These are phyloP conservation scores for Saccharomyces hybrid DNA, from an alignment of 1,139 yeast genomes.

Conservation along the genomic window DNA sequence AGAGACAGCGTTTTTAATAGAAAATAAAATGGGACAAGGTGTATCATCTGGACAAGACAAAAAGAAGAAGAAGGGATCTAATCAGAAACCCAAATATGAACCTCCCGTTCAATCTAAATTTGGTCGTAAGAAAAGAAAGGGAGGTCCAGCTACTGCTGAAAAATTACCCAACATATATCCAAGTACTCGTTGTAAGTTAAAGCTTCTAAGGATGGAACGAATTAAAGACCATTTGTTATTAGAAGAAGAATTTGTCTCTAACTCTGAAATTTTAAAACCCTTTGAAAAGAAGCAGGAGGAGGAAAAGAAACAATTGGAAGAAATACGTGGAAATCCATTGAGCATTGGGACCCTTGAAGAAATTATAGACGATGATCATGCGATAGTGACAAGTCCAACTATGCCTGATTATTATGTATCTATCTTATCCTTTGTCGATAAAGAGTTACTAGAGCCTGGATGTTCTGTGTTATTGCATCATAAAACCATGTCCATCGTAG, in stretches of 20 bases:
- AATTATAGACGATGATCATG: slow-evolving; percentile 96
- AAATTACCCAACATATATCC: slow-evolving; percentile 88
- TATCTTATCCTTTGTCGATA: slow-evolving; percentile 94
- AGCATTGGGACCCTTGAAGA: slow-evolving; percentile 95
- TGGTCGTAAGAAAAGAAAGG: slow-evolving; percentile 65
- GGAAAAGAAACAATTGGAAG: slow-evolving; percentile 91
- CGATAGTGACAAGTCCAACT: slow-evolving; percentile 90
- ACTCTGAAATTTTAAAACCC: slow-evolving; percentile 91
- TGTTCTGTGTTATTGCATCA: slow-evolving; percentile 94
- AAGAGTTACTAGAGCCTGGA: slow-evolving; percentile 94
- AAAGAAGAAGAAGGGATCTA: slow-evolving; percentile 66
- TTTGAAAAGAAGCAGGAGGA: slow-evolving; percentile 95
- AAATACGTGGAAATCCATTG: slow-evolving; percentile 93
- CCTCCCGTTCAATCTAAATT: slow-evolving; percentile 95
- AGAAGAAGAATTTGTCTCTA: slow-evolving; percentile 94
- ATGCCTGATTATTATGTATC: slow-evolving; percentile 97
- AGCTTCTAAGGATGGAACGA: slow-evolving; percentile 85
- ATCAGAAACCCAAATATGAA: slow-evolving; percentile 88
- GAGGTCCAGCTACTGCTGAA: slow-evolving; percentile 86
- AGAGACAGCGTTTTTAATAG: not conserved
- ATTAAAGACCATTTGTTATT: slow-evolving; percentile 90
- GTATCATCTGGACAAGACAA: slow-evolving; percentile 69
- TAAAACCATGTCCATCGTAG: slow-evolving; percentile 89
- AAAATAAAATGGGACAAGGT: slow-evolving; percentile 57
- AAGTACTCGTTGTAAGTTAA: slow-evolving; percentile 85